Percentiles rank a stretch among this genome's conserved stretches.
Conservation (phyloP, 805 yeast species). For the Ogataea trehalophila region DNA sequence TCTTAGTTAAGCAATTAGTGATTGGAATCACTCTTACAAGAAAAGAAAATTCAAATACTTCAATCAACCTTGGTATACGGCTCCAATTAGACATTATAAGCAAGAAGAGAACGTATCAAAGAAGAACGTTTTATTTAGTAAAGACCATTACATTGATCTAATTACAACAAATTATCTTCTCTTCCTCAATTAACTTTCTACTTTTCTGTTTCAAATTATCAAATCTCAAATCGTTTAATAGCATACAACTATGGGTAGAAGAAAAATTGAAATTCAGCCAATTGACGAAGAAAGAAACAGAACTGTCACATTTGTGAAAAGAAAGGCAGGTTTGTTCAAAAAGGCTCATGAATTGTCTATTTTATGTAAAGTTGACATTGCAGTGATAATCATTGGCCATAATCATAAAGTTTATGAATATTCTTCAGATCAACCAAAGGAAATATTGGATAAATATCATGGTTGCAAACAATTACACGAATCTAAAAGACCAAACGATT, state of each 20-base stretch:
- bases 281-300: slow-evolving; percentile 84
- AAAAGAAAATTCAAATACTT: too few relatives aligned
- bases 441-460: slow-evolving; percentile 40
- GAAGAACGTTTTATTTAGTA: too few relatives aligned
- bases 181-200: too few relatives aligned
- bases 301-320: slow-evolving; percentile 82
- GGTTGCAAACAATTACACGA: slow-evolving; percentile 40
- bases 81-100: too few relatives aligned
- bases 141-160: too few relatives aligned
- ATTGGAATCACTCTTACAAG: too few relatives aligned
- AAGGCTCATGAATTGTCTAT: slow-evolving; percentile 85
- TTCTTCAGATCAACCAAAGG: slow-evolving; percentile 61
- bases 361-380: slow-evolving; percentile 87
- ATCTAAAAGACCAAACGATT: slow-evolving; percentile 59
- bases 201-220: neutral
- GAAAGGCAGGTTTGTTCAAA: slow-evolving; percentile 91
- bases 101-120: too few relatives aligned
- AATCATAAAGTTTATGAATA: slow-evolving; percentile 83
- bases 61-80: too few relatives aligned
- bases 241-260: slow-evolving; percentile 72
- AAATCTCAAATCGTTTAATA: neutral
- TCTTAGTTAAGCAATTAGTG: too few relatives aligned
- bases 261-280: slow-evolving; percentile 92
- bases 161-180: too few relatives aligned
- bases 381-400: slow-evolving; percentile 81